Conservation (phyloP, 352 stramenopile genomes). For the Bremia lactucae region DNA sequence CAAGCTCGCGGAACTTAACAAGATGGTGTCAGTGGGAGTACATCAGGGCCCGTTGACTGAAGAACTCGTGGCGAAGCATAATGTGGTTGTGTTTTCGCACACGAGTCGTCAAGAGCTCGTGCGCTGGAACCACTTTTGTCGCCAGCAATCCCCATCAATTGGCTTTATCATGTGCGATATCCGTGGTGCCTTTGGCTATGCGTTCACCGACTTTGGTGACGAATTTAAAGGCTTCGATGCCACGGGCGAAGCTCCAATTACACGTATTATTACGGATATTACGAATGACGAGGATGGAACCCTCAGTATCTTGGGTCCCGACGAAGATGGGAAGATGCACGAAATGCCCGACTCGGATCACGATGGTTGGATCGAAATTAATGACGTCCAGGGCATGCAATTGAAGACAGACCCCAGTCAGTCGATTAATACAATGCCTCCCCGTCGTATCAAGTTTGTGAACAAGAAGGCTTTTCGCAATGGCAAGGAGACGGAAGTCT, state of each 20-base stretch:
- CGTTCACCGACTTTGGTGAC: conserved; percentile 78
- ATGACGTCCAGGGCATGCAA: conserved; percentile 70
- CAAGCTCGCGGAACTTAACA: conserved; percentile 88
- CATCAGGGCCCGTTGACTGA: conserved; percentile 58
- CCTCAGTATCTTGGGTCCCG: conserved; percentile 59
- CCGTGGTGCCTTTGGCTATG: conserved; percentile 58
- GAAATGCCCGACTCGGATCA: conserved; percentile 81
- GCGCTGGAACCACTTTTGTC: conserved; percentile 86
- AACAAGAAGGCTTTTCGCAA: conserved; percentile 83
- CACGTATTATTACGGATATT: conserved; percentile 81
- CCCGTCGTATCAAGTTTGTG: conserved; percentile 67
- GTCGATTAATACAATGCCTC: conserved; percentile 67
- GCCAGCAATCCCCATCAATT: conserved; percentile 56
- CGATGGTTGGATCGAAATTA: conserved; percentile 80
- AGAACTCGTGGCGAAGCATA: conserved; percentile 54
- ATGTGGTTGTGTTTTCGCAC: conserved; percentile 85
- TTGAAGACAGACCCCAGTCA: conserved; percentile 45
- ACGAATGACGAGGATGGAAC: conserved; percentile 73
- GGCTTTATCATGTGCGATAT: conserved; percentile 79
- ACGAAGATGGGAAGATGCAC: conserved; percentile 84
- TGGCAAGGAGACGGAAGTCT: conserved; percentile 78
- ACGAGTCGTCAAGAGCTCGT: conserved; percentile 62
- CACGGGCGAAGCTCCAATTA: conserved; percentile 75
- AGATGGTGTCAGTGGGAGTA: conserved; percentile 77
- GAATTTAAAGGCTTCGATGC: conserved; percentile 69